Evolutionary conservation across 257 asterid species (phyloP), one percentile per base, ranked within the genome.

Genomic region (Parsonsia alboflavescens): DNA sequence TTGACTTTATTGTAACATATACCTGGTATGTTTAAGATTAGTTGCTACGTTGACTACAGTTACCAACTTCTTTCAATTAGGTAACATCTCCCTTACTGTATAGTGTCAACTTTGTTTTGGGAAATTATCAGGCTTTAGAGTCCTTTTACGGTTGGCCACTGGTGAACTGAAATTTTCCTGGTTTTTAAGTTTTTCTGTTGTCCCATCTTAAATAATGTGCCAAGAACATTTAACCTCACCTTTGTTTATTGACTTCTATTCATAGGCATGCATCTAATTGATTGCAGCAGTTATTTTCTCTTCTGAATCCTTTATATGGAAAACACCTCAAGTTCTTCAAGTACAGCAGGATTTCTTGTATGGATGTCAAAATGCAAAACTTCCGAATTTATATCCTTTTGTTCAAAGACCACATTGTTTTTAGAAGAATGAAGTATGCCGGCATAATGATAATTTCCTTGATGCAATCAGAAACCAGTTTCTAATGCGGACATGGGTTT

Each of bases 381-480:
- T 15, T 30, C 7, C 30, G 13, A 19, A 24, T 16, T 26, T 59
- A 22, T 45, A 61, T 59, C 26, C 30, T 39, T n/a, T 22, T 33
- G 56, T 19, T 61, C 49, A 22, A 26, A 61, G 76, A 59, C 46
- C 21, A 36, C 2, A 11, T 73, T 2, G 9, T 44, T 42, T 44
- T 71, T 30, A 3, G 9, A 24, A 28, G 21, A 73, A 73, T 19
- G 33, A 45, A 24, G 19, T n/a, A 26, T 9, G 69, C 13, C 10
- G 16, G 9, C 45, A 33, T 33, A 46, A 16, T 42, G 45, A 59
- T 73, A 6, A 26, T 70, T 70, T 58, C 36, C 46, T 59, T 48
- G 48, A 59, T 70, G 54, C 53, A 66, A 70, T 42, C 59, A 10
- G 61, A 70, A 61, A 59, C 15, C 30, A 64, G 50, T 39, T 65